phyloP scores from a whole-genome alignment of 257 asterid genomes.

The Asclepias syriaca region DNA sequence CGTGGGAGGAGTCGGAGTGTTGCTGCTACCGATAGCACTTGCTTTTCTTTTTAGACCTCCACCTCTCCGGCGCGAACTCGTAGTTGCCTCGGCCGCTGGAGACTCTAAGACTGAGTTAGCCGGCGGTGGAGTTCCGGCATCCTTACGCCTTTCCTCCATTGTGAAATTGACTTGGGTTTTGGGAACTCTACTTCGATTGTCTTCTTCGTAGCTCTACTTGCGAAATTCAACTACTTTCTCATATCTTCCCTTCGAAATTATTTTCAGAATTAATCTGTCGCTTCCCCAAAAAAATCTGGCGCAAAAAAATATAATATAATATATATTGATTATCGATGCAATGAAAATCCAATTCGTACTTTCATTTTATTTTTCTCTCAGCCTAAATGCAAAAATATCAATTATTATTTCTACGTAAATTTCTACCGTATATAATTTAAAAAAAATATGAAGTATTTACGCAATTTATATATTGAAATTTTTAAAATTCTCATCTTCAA shows the following conservation, averaged over 20 bases:
- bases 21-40: conserved; percentile 49
- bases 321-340: too few species aligned
- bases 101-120: conserved; percentile 27
- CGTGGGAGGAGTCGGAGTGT: conserved; percentile 48
- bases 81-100: conserved; percentile 45
- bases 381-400: too few species aligned
- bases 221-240: not conserved
- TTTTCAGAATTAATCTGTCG: not conserved
- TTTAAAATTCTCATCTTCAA: too few species aligned
- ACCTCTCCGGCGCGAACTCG: conserved; percentile 73
- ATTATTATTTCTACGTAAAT: too few species aligned
- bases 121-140: conserved; percentile 55
- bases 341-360: too few species aligned
- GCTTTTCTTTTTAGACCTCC: conserved; percentile 81
- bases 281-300: too few species aligned
- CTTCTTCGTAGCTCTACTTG: conserved; percentile 9
- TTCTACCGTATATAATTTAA: too few species aligned
- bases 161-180: conserved; percentile 8
- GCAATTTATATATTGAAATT: too few species aligned
- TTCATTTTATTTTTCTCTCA: too few species aligned
- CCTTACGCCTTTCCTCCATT: conserved; percentile 85
- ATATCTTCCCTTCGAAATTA: not conserved
- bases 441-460: too few species aligned
- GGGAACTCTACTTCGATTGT: conserved; percentile 10
- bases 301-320: not conserved